Percentiles rank a stretch among this genome's conserved stretches.
Evolutionary conservation across 208 protist genomes (phyloP).

Genomic region (Crithidia fasciculata): DNA sequence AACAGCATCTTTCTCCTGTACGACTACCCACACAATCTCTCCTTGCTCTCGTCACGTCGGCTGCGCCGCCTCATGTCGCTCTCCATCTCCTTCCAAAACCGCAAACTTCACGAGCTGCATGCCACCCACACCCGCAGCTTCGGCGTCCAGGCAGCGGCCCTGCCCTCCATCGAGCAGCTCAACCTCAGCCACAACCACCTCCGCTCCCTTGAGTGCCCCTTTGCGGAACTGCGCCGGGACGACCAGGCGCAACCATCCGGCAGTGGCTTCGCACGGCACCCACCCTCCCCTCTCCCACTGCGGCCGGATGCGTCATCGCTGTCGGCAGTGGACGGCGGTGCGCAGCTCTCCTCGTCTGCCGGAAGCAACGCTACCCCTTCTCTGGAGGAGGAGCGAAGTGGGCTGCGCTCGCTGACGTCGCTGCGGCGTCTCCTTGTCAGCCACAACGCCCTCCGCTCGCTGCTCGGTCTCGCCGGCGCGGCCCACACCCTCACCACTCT

Average conservation of each 20-base stretch:
- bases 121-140: constrained; percentile 18
- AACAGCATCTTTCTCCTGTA: no score
- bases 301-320: background rate
- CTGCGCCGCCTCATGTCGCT: no score
- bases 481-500: constrained; percentile 38
- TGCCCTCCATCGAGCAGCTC: constrained; percentile 22
- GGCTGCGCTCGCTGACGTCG: constrained; percentile 12
- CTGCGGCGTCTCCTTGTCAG: constrained; percentile 26
- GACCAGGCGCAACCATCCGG: background rate
- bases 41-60: background rate
- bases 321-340: background rate
- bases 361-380: background rate
- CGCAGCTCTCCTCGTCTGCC: no score
- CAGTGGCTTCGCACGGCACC: background rate
- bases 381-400: constrained; percentile 26
- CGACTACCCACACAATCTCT: no score
- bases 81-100: constrained; percentile 16
- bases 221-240: background rate
- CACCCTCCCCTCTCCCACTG: background rate
- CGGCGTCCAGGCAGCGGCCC: constrained; percentile 13
- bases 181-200: constrained; percentile 37
- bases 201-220: constrained; percentile 31
- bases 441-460: constrained; percentile 33
- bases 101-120: constrained; percentile 23
- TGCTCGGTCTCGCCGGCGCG: constrained; percentile 25